Evolutionary conservation across 1,139 yeast genomes (phyloP), one percentile per base, ranked within the genome.

Genomic region (Scheffersomyces segobiensis): DNA sequence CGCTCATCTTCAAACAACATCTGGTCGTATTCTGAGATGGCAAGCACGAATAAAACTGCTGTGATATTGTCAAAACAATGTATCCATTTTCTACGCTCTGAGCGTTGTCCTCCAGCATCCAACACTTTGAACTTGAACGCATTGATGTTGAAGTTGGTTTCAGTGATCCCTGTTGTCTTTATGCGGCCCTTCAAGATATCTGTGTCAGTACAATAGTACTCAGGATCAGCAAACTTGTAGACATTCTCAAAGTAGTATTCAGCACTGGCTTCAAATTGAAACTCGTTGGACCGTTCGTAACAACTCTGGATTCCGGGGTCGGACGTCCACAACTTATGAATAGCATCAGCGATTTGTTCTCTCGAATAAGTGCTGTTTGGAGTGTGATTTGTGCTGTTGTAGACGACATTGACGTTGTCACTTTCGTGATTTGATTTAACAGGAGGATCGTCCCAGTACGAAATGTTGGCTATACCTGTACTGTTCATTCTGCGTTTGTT

Each of bases 81-180:
- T 61, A 95, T 91, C 99, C 99, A 95, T 71, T 95, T 95, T 65
- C 88, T 87, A 59, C 99, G 83, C 74, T 95, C 99, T 50, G 93
- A 87, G 59, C 99, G 80, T 75, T 95, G 99, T 1, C 99, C 99
- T 54, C 99, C 99, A 5, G 97, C 98, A 77, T 95, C 99, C 58
- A 93, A 79, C 53, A 96, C 91, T 66, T 86, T 87, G 68, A 93
- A 87, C 60, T 82, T 87, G 57, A 85, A 81, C 12, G 88, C 79
- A 64, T 89, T 82, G 60, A 93, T 86, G 59, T 81, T 81, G 73
- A 96, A 93, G 57, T 82, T 83, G 6, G 97, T 91, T 70, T 95
- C 97, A 1, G 97, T 90, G 54, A 95, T 92, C 0, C 99, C 99
- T 0, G 98, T 93, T 8, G 99, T 95, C 75, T 93, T 95, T 67